Conservation (phyloP, 164 flowering plant genomes). For the Pachysandra terminalis region DNA sequence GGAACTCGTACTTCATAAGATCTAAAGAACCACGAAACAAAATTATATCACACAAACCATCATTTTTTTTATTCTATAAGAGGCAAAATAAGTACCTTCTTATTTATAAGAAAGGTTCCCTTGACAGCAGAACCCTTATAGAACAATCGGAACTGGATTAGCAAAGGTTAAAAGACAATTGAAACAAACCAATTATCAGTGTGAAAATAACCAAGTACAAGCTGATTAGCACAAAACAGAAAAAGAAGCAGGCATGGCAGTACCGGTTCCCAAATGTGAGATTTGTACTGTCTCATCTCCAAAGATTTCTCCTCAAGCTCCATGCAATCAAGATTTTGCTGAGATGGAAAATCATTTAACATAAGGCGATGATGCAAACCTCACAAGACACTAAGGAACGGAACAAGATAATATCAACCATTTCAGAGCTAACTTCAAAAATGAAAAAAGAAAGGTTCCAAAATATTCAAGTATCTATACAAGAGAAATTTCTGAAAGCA, state of each 20-base stretch:
- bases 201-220: neutral
- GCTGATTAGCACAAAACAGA: neutral
- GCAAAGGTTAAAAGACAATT: conserved; percentile 52
- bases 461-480: neutral
- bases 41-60: neutral
- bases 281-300: conserved; percentile 6
- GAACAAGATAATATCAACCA: neutral
- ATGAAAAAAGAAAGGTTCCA: neutral
- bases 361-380: neutral
- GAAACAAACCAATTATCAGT: neutral
- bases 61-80: neutral
- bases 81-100: conserved; percentile 36
- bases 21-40: neutral
- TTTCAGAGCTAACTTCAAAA: neutral
- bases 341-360: neutral
- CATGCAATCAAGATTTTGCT: conserved; percentile 10
- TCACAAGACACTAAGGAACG: no score
- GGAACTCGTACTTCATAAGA: neutral
- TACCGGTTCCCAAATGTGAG: conserved; percentile 23
- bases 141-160: conserved; percentile 76
- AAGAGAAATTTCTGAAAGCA: neutral
- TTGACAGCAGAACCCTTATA: conserved; percentile 70
- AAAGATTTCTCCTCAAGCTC: conserved; percentile 18
- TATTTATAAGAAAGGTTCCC: conserved; percentile 81
- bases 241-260: neutral